Evolutionary conservation across 176 grass and related monocot species (phyloP).

Genomic region (Stipa capillata): DNA sequence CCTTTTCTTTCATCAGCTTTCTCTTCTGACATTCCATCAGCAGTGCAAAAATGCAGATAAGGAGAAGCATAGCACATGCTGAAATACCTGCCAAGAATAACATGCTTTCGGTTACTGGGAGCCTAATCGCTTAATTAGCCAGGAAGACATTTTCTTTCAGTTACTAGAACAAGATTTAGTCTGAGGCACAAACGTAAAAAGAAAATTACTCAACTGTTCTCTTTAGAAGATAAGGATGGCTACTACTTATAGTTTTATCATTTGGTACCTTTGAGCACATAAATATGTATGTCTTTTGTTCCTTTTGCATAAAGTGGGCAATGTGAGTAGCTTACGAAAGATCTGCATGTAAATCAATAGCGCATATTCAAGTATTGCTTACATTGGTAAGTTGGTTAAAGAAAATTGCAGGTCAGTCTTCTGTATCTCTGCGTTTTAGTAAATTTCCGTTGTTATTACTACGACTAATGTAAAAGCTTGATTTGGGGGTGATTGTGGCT

Average conservation of each 20-base stretch:
- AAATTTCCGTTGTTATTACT: neutral
- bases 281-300: neutral
- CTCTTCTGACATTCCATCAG: conserved; percentile 33
- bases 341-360: neutral
- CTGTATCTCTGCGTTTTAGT: neutral
- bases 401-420: neutral
- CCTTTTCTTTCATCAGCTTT: conserved; percentile 30
- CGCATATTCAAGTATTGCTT: neutral
- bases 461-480: neutral
- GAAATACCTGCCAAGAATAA: conserved; percentile 25
- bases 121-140: neutral
- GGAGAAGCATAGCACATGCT: neutral
- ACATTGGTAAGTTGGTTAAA: too few species aligned
- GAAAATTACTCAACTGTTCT: neutral
- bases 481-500: too few species aligned
- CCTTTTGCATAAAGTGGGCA: neutral
- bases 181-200: neutral
- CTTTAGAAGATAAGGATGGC: neutral
- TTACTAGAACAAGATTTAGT: neutral
- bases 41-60: conserved; percentile 27
- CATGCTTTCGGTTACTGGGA: neutral
- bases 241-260: neutral
- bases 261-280: neutral
- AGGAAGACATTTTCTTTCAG: neutral
- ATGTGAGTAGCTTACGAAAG: neutral